Evolutionary conservation across 352 stramenopile genomes (phyloP), one percentile per base, ranked within the genome.

Genomic region (Globisporangium orthogonon): DNA sequence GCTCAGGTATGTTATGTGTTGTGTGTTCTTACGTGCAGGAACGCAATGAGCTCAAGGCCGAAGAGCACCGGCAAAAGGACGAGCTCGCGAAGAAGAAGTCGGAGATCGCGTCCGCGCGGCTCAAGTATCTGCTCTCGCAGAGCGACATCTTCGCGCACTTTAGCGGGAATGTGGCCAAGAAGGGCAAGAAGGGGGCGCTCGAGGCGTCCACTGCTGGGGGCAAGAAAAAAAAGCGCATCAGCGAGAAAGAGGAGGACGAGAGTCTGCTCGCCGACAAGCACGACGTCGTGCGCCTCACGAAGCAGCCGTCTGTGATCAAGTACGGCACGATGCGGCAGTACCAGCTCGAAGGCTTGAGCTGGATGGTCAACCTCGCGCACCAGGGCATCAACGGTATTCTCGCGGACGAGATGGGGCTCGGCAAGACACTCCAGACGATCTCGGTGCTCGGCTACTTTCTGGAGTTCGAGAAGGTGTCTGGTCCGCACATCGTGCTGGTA

Each of bases 331-430:
- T 99, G 96, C 91, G 97, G 60, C 85, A 96, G 67, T 99, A 99
- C 76, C 98, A 99, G 71, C 65, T 99, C 28, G 83, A 94, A 66
- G 98, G 97, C n/a, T 74, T 99, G 49, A 97, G 97, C 66, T 99
- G 97, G 97, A 93, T 99, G 72, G 80, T 99, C 7, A 98, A 98
- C 66, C 80, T 99, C 9, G 94, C 98, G 54, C 96, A 99, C 65
- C 98, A 99, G 62, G 95, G 98, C 50, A 93, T 99, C 50, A 99
- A 99, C 73, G 97, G 96, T 13, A 99, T 99, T 52, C 69, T 99
- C 30, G 97, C 95, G 0, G 96, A 99, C 65, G 96, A 99, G 71
- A 98, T 98, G 92, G 94, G 90, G 61, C 83, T 99, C n/a, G 96
- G 97, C 37, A 99, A 99, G 70, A 99, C 97, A 0, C 90, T 99